A percentile compares a stretch with the other conserved stretches of the same genome.
These are phyloP conservation scores for Amanita bisporigera DNA, from an alignment of 1,284 basidiomycete genomes.

Conservation along the genomic window DNA sequence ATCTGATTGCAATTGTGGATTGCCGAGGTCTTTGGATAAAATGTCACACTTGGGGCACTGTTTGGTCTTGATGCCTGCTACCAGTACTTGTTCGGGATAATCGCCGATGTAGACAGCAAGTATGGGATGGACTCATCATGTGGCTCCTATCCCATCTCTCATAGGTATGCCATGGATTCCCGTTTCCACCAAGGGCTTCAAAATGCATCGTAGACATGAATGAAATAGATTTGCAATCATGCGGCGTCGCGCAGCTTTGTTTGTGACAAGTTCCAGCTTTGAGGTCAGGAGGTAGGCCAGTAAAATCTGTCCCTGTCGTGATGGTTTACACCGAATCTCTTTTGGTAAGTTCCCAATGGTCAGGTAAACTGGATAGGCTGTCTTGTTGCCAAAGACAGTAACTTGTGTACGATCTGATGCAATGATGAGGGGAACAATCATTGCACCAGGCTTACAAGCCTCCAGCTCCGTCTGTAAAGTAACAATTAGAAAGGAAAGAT, in stretches of 20 bases:
- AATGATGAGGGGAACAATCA: constrained; percentile 43
- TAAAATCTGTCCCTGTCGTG: constrained; percentile 42
- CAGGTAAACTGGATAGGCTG: constrained; percentile 50
- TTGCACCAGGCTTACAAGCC: constrained; percentile 25
- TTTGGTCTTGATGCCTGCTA: constrained; percentile 24
- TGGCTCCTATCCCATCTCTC: constrained; percentile 29
- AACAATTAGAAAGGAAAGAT: no score
- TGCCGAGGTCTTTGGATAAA: neutral
- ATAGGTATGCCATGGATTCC: neutral
- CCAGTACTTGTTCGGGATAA: constrained; percentile 41
- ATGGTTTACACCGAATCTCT: constrained; percentile 44
- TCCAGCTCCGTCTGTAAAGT: constrained; percentile 27
- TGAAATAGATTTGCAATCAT: neutral
- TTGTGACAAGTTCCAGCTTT: neutral
- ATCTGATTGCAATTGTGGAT: neutral
- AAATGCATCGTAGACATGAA: neutral
- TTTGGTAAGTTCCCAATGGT: constrained; percentile 53
- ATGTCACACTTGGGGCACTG: constrained; percentile 25
- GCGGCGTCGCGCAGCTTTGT: neutral
- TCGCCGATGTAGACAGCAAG: constrained; percentile 28
- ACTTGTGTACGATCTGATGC: constrained; percentile 47
- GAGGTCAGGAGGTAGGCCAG: constrained; percentile 42
- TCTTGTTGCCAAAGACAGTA: constrained; percentile 44
- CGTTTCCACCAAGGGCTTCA: neutral
- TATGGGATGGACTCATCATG: constrained; percentile 23